Conservation (phyloP, 1,139 yeast genomes). For the Sugiyamaella pinicola region DNA sequence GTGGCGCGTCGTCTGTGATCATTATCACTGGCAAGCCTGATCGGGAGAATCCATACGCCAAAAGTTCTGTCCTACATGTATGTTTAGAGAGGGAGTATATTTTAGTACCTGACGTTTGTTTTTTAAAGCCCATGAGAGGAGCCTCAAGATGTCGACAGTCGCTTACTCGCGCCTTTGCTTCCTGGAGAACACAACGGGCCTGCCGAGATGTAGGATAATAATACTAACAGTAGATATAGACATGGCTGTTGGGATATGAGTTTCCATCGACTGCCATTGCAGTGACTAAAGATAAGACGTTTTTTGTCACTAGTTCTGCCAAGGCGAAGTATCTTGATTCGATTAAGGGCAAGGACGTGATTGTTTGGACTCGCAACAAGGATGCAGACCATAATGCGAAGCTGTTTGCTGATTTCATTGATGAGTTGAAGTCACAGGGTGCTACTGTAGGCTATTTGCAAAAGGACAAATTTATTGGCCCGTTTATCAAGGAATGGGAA, state of each 20-base stretch:
- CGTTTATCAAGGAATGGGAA: constrained; percentile 74
- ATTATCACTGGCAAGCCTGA: constrained; percentile 81
- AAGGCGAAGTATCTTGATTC: constrained; percentile 77
- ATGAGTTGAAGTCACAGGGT: constrained; percentile 51
- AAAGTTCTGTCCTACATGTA: constrained; percentile 77
- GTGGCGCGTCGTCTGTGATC: constrained; percentile 57
- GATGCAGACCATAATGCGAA: constrained; percentile 74
- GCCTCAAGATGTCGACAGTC: no score
- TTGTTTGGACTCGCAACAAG: constrained; percentile 77
- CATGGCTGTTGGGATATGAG: constrained; percentile 93
- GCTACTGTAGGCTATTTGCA: constrained; percentile 61
- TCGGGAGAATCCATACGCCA: constrained; percentile 87
- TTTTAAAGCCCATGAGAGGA: no score
- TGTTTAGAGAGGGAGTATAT: constrained; percentile 21
- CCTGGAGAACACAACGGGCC: no score
- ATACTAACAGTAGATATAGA: constrained; percentile 35
- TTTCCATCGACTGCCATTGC: constrained; percentile 86
- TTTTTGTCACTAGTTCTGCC: constrained; percentile 80
- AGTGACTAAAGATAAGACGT: constrained; percentile 60
- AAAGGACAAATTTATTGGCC: constrained; percentile 80
- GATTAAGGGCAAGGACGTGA: constrained; percentile 57
- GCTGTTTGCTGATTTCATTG: constrained; percentile 62
- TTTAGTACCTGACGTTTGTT: neutral
- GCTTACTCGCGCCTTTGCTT: no score
- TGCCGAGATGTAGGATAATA: no score